Evolutionary conservation across 257 asterid species (phyloP), one percentile per base, ranked within the genome.

Genomic region (Euphrasia confusa): DNA sequence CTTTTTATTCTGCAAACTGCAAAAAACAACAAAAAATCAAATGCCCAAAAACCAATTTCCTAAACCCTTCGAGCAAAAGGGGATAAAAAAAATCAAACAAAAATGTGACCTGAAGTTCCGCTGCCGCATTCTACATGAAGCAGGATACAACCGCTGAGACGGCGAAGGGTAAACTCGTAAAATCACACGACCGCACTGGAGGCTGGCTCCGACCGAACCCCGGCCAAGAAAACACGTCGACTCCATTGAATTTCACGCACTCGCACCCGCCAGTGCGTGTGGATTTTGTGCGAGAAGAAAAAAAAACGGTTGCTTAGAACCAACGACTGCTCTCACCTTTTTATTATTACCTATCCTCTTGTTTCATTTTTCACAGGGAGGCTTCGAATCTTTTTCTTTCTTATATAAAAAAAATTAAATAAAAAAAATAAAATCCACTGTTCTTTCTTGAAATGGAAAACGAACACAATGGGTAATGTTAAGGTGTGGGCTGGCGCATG

Each of bases 51-150:
- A 2, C 70, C 70, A 75, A 33, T 39, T 24, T 49, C 32, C 58
- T 11, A 24, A 10, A 28, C 42, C 42, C 42, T 37, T 37, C 42
- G 9, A 37, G 42, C 7, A 32, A 14, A 64, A 15, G 27, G 37
- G 48, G 50, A 10, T 2, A 10, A 42, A 47, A 2, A 33, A 33
- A 50, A 56, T 2, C 42, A 37, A 37, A 54, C 32, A 10, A n/a
- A 18, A 52, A 17, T 5, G 55, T 32, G 53, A 91, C 98, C 96
- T 81, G 78, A 71, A 73, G 60, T 80, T 78, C 24, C 96, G 86
- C 64, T 77, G 87, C 17, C 95, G 95, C 76, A 76, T 84, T 78
- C 75, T 80, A 77, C 90, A 84, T 11, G 88, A 86, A 71, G 79
- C 71, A 1, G 80, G 81, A 56, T 44, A 72, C 71, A 73, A 72